These are phyloP conservation scores for Trametes villosa DNA, from an alignment of 768 basidiomycete species.

Conservation along the genomic window DNA sequence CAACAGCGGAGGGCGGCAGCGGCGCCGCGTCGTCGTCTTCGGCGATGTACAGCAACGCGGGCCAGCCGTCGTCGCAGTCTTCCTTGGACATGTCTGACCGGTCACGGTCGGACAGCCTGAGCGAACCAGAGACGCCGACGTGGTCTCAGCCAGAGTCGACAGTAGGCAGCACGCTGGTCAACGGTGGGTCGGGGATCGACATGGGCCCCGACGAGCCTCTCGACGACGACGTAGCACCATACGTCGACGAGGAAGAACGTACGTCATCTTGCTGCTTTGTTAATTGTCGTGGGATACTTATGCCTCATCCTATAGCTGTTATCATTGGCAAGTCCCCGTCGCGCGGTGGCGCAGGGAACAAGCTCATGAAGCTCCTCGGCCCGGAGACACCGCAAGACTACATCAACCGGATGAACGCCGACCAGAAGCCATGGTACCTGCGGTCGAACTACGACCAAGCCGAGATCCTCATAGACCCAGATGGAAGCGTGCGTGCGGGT, in stretches of 20 bases:
- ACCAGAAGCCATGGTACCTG: constrained; percentile 80
- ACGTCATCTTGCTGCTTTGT: neutral
- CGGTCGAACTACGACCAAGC: constrained; percentile 75
- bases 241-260: constrained; percentile 33
- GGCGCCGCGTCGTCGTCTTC: constrained; percentile 18
- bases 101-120: constrained; percentile 24
- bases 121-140: constrained; percentile 25
- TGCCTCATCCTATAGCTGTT: neutral
- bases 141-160: constrained; percentile 18
- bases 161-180: constrained; percentile 12
- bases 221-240: constrained; percentile 18
- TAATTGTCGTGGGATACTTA: neutral
- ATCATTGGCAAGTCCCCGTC: constrained; percentile 33
- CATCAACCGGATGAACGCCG: constrained; percentile 45
- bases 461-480: constrained; percentile 86
- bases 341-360: constrained; percentile 45
- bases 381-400: constrained; percentile 52
- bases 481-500: constrained; percentile 84
- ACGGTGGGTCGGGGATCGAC: constrained; percentile 8
- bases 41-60: constrained; percentile 30
- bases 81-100: constrained; percentile 29
- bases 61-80: constrained; percentile 35
- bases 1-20: constrained; percentile 1
- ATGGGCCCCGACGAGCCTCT: constrained; percentile 8
- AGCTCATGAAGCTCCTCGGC: constrained; percentile 74